Evolutionary conservation across 495 filamentous ascomycete genomes (phyloP).

Genomic region (Penicilliopsis zonata): DNA sequence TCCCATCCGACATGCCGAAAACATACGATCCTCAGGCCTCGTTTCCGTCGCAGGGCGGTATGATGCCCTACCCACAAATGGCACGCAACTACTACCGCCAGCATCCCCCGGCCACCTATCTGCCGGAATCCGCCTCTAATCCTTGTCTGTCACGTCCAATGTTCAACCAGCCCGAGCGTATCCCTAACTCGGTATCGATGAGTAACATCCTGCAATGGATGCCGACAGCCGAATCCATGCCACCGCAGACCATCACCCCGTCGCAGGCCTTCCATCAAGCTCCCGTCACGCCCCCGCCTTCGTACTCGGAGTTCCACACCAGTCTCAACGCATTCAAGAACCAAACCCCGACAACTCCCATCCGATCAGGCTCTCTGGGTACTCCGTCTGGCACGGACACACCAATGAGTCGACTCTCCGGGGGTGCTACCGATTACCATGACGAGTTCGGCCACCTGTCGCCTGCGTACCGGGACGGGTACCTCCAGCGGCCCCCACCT

Average conservation of each 20-base stretch:
- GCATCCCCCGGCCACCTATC: conserved; percentile 19
- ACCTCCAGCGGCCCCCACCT: conserved; percentile 14
- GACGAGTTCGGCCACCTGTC: conserved; percentile 30
- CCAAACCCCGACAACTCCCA: conserved; percentile 30
- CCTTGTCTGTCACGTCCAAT: conserved; percentile 33
- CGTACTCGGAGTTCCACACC: conserved; percentile 29
- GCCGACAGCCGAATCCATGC: conserved; percentile 22
- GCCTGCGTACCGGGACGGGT: conserved; percentile 23
- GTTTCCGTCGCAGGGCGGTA: conserved; percentile 24
- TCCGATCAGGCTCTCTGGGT: conserved; percentile 28
- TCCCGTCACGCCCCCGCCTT: conserved; percentile 30
- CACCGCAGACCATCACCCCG: conserved; percentile 30
- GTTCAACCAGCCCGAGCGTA: conserved; percentile 27
- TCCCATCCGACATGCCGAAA: conserved; percentile 28
- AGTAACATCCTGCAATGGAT: conserved; percentile 32
- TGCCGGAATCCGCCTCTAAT: conserved; percentile 31
- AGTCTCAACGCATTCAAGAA: conserved; percentile 25
- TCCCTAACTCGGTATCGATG: conserved; percentile 32
- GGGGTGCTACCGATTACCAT: conserved; percentile 20
- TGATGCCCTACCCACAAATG: conserved; percentile 28
- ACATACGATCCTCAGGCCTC: conserved; percentile 19
- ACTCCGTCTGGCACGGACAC: conserved; percentile 27
- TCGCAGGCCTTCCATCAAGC: conserved; percentile 18
- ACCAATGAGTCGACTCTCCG: conserved; percentile 27
- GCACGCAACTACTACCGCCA: conserved; percentile 26